Evolutionary conservation across 441 rosid species (phyloP).

Genomic region (Gossypium gossypioides): DNA sequence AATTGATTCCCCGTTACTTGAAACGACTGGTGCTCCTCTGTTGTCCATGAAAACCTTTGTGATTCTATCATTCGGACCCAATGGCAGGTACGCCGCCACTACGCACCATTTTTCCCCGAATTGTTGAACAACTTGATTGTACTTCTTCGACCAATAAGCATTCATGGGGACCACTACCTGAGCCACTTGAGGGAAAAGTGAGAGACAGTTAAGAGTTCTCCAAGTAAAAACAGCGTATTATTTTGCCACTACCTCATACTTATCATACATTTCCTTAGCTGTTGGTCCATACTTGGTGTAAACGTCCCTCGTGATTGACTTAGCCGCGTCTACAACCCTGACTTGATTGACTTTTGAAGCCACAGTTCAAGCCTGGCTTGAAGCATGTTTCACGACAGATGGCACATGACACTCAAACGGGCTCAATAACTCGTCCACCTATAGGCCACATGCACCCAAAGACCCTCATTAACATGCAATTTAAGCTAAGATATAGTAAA

Average conservation of each 20-base stretch:
- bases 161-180: constrained; percentile 32
- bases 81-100: constrained; percentile 27
- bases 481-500: too few species aligned
- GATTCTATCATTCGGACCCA: constrained; percentile 37
- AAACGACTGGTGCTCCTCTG: constrained; percentile 4
- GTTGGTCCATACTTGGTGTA: constrained; percentile 26
- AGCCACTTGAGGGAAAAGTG: constrained; percentile 38
- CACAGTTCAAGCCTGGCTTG: constrained; percentile 31
- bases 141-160: constrained; percentile 43
- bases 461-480: too few species aligned
- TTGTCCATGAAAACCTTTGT: constrained; percentile 22
- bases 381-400: constrained; percentile 37
- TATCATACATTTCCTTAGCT: constrained; percentile 15
- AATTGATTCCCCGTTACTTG: constrained; percentile 13
- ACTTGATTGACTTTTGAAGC: constrained; percentile 39
- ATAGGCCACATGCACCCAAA: neutral
- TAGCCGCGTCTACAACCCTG: constrained; percentile 26
- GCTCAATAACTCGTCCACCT: constrained; percentile 36
- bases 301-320: constrained; percentile 16
- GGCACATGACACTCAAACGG: constrained; percentile 39
- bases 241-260: constrained; percentile 38
- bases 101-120: constrained; percentile 12
- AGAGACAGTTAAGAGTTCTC: constrained; percentile 29
- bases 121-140: neutral
- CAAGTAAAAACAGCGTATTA: constrained; percentile 31